phyloP scores from a whole-genome alignment of 495 filamentous ascomycete genomes.

The Neurospora tetrasperma region DNA sequence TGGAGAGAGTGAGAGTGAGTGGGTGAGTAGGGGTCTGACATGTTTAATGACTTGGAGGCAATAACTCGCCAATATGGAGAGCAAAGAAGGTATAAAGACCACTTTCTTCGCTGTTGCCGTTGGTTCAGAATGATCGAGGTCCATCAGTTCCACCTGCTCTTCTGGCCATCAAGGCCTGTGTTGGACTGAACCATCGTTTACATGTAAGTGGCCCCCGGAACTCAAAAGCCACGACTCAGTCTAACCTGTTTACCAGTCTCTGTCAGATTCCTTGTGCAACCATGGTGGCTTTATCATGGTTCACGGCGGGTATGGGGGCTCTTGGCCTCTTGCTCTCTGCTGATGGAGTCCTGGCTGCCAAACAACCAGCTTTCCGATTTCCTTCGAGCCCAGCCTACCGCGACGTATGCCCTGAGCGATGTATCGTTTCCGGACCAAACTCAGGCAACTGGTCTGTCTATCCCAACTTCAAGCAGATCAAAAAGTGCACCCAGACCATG shows the following conservation, averaged over 20 bases:
- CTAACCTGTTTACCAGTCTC: neutral
- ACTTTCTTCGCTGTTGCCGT: neutral
- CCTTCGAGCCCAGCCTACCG: neutral
- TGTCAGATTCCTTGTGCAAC: neutral
- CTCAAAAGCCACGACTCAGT: too few relatives aligned
- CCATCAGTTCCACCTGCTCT: neutral
- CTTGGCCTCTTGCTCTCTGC: neutral
- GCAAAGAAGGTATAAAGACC: neutral
- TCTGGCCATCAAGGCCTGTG: neutral
- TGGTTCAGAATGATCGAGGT: neutral
- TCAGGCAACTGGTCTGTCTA: conserved; percentile 26
- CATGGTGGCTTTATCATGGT: neutral
- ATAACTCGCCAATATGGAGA: neutral
- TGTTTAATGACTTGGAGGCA: neutral
- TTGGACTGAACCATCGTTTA: neutral
- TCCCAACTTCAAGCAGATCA: conserved; percentile 16
- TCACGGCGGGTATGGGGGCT: neutral
- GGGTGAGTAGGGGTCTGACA: neutral
- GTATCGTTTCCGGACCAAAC: conserved; percentile 21
- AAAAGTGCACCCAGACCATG: conserved; percentile 18
- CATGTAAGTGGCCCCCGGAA: neutral
- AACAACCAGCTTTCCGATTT: neutral
- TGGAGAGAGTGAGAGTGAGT: neutral
- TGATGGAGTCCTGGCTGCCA: neutral
- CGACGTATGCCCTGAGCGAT: conserved; percentile 23